These are phyloP conservation scores for Fusarium virguliforme DNA, from an alignment of 2,329 filamentous ascomycete species.

Conservation along the genomic window DNA sequence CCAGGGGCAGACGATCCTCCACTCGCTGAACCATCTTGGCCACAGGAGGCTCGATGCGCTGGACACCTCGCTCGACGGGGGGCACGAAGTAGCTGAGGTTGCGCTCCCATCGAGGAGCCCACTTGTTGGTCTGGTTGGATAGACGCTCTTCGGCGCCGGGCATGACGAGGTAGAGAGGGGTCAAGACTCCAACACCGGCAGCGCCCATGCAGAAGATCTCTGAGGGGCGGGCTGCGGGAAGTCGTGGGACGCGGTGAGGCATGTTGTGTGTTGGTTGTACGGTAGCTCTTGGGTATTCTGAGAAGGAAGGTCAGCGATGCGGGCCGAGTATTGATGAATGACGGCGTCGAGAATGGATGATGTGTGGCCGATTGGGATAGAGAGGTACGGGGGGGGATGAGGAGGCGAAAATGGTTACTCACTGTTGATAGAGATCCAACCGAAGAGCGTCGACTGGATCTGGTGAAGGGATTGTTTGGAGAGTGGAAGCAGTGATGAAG, in stretches of 20 bases:
- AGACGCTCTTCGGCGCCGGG: conserved; percentile 71
- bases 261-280: conserved; percentile 58
- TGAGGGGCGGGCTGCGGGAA: conserved; percentile 65
- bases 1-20: conserved; percentile 65
- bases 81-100: conserved; percentile 69
- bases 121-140: conserved; percentile 69
- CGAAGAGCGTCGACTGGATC: conserved; percentile 13
- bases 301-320: conserved; percentile 16
- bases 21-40: conserved; percentile 63
- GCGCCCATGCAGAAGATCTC: conserved; percentile 70
- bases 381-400: background rate
- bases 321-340: too few relatives aligned
- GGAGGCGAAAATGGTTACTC: conserved; percentile 6
- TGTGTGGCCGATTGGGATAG: background rate
- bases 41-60: conserved; percentile 66
- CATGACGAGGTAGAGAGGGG: conserved; percentile 71
- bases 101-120: conserved; percentile 74
- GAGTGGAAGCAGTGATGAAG: background rate
- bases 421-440: conserved; percentile 29
- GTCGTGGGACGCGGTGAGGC: conserved; percentile 63
- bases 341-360: background rate
- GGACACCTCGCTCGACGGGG: conserved; percentile 64
- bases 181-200: conserved; percentile 68
- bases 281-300: conserved; percentile 8
- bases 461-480: background rate